Base-by-base conservation (phyloP, 208 protist species). In the Wallacemonas sp. region DNA sequence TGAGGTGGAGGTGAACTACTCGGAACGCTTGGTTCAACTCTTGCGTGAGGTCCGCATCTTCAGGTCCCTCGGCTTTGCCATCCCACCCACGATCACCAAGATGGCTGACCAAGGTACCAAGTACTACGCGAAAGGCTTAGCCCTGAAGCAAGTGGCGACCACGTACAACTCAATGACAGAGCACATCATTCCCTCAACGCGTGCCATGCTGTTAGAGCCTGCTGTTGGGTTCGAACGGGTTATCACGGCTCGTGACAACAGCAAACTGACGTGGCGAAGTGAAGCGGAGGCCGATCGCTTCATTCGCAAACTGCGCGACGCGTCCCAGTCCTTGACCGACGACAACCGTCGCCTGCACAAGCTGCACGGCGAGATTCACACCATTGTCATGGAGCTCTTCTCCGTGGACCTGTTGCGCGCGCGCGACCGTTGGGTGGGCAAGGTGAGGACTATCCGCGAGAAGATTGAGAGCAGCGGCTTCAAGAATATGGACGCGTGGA, bases 261-360 rank as follows among this genome's bases (percentile, higher is more conserved):
- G 80, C 50, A 82, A 91, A 54, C 76, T 96, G 26, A 96, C 92
- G 36, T 97, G 91, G 88, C 75, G 78, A 57, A 93, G 86, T 52
- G 73, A 77, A 30, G 74, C 78, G 34, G 89, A 95, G 61, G 80
- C 91, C 5, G 86, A 92, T 17, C 73, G 73, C 34, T 98, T 95
- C 67, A 94, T 95, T 52, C 63, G 50, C 19, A 86, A 93, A 66
- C 77, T 98, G 32, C 88, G 89, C 38, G 58, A 57, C 30, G 93
- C 92, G 21, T 85, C 91, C 15, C 87, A 95, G 63, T 68, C 78
- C 24, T 78, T 98, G 41, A 96, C 83, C 5, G 79, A 89, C 33
- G 89, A 93, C 80, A 98, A 98, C 72, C 87, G 96, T 39, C 82
- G 84, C 63, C 83, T 99, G 13, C 94, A 97, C 64, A 93, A 92